phyloP scores from a whole-genome alignment of 176 grass and related monocot species.

The Oryza coarctata region DNA sequence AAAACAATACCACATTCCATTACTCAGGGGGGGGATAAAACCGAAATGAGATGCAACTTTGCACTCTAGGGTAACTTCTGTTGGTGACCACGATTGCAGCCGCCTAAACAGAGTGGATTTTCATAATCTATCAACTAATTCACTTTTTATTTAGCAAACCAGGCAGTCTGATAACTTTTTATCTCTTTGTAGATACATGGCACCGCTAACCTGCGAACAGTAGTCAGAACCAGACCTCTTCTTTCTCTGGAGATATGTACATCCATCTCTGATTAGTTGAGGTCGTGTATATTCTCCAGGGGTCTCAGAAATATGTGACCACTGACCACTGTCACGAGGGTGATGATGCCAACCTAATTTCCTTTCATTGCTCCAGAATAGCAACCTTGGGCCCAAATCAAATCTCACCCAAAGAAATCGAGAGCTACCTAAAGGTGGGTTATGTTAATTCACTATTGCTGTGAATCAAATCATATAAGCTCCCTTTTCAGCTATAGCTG shows the following conservation, averaged over 20 bases:
- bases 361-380: constrained; percentile 47
- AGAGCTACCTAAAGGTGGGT: constrained; percentile 50
- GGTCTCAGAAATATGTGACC: constrained; percentile 62
- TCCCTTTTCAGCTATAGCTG: constrained; percentile 45
- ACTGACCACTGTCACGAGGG: constrained; percentile 55
- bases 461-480: constrained; percentile 41
- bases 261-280: constrained; percentile 46
- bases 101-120: constrained; percentile 14
- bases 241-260: constrained; percentile 61
- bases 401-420: constrained; percentile 42
- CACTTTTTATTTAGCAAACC: constrained; percentile 63
- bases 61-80: constrained; percentile 28
- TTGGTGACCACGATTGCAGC: constrained; percentile 21
- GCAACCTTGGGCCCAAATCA: constrained; percentile 46
- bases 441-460: constrained; percentile 59
- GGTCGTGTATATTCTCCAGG: constrained; percentile 44
- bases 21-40: constrained; percentile 6
- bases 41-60: constrained; percentile 21
- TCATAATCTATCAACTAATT: constrained; percentile 45
- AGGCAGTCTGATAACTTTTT: constrained; percentile 36
- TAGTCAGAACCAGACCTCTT: constrained; percentile 54
- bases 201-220: constrained; percentile 58
- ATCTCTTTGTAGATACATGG: constrained; percentile 53
- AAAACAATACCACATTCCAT: constrained; percentile 40
- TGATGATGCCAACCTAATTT: constrained; percentile 45